These are phyloP conservation scores for Omphalotus guepiniiformis DNA, from an alignment of 768 basidiomycete genomes.

Conservation along the genomic window DNA sequence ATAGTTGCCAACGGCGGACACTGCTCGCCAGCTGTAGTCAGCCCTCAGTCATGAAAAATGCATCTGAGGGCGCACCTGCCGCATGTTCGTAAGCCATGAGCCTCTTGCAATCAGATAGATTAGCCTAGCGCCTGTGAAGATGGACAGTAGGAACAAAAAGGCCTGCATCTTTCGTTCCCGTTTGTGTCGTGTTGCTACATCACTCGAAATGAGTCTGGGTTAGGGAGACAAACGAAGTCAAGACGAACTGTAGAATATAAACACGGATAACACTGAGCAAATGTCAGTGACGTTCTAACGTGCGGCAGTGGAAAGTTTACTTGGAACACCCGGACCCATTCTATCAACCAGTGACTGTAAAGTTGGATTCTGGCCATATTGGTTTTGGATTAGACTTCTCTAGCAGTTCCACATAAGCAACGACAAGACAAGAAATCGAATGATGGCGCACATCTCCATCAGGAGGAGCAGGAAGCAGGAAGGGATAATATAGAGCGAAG, in stretches of 20 bases:
- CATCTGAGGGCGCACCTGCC: slow-evolving; percentile 53
- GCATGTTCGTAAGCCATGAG: slow-evolving; percentile 70
- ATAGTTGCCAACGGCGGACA: slow-evolving; percentile 73
- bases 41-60: background rate
- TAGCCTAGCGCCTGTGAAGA: slow-evolving; percentile 57
- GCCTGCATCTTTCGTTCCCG: slow-evolving; percentile 46
- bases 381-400: slow-evolving; percentile 67
- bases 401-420: slow-evolving; percentile 4
- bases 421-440: background rate
- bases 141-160: slow-evolving; percentile 54
- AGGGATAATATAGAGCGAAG: slow-evolving; percentile 63
- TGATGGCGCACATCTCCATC: slow-evolving; percentile 74
- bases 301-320: slow-evolving; percentile 36
- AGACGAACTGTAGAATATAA: slow-evolving; percentile 70
- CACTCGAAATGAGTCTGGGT: background rate
- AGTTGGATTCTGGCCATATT: slow-evolving; percentile 64
- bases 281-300: background rate
- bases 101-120: slow-evolving; percentile 67
- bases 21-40: slow-evolving; percentile 35
- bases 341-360: slow-evolving; percentile 46
- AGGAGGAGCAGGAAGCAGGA: slow-evolving; percentile 69
- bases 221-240: background rate
- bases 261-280: slow-evolving; percentile 61
- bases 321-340: slow-evolving; percentile 65
- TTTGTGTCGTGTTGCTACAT: slow-evolving; percentile 64